Evolutionary conservation across 169 alveolate species (phyloP).

Genomic region (Plasmodium gallinaceum): DNA sequence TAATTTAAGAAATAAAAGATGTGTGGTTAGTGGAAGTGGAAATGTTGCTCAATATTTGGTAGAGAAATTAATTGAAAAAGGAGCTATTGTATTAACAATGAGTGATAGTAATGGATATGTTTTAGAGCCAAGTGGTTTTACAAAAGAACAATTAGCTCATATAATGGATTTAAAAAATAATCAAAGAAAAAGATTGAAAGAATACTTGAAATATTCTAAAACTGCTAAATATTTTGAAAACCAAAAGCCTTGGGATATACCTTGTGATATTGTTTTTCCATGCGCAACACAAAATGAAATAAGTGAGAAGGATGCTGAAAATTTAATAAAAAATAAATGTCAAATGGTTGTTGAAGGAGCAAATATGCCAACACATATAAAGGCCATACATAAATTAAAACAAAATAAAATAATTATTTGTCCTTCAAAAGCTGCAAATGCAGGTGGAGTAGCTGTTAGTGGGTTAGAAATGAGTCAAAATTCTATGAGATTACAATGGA

Average conservation of each 20-base stretch:
- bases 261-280: slow-evolving; percentile 87
- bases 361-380: slow-evolving; percentile 91
- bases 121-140: slow-evolving; percentile 84
- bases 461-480: slow-evolving; percentile 92
- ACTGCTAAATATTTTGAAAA: slow-evolving; percentile 78
- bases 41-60: slow-evolving; percentile 91
- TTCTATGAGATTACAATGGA: slow-evolving; percentile 86
- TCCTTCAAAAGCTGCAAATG: slow-evolving; percentile 93
- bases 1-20: slow-evolving; percentile 79
- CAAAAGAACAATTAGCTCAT: slow-evolving; percentile 80
- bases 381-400: slow-evolving; percentile 84
- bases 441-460: slow-evolving; percentile 92
- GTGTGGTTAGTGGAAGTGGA: slow-evolving; percentile 90
- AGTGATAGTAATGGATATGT: slow-evolving; percentile 88
- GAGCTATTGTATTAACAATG: slow-evolving; percentile 87
- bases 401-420: slow-evolving; percentile 81
- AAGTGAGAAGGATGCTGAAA: slow-evolving; percentile 83
- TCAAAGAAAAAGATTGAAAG: slow-evolving; percentile 78
- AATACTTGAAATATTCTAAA: slow-evolving; percentile 74
- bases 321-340: slow-evolving; percentile 81
- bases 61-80: slow-evolving; percentile 85
- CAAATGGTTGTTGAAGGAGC: slow-evolving; percentile 88
- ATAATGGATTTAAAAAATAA: slow-evolving; percentile 82
- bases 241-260: slow-evolving; percentile 84
- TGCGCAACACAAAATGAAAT: slow-evolving; percentile 92